Percentiles rank a stretch among this genome's conserved stretches.
Conservation (phyloP, 2,329 filamentous ascomycete species). For the Bipolaris bicolor region DNA sequence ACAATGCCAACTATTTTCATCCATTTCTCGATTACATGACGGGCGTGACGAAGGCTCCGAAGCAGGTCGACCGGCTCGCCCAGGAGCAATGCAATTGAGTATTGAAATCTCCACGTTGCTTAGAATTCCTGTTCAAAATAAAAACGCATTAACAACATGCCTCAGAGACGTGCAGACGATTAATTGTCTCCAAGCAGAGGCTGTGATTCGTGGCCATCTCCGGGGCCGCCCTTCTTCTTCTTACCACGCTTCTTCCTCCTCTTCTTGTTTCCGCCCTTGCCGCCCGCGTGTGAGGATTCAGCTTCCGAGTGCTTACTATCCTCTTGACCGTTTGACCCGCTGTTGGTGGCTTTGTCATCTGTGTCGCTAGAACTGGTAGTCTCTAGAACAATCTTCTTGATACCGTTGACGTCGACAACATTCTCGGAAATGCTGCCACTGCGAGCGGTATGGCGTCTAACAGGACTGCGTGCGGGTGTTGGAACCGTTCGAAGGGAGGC, state of each 20-base stretch:
- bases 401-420: slow-evolving; percentile 73
- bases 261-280: slow-evolving; percentile 38
- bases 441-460: slow-evolving; percentile 60
- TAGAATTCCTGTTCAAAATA: slow-evolving; percentile 4
- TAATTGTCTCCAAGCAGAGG: slow-evolving; percentile 35
- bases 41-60: slow-evolving; percentile 2
- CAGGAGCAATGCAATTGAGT: slow-evolving; percentile 1
- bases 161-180: not conserved
- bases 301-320: slow-evolving; percentile 31
- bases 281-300: slow-evolving; percentile 28
- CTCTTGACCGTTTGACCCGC: slow-evolving; percentile 30
- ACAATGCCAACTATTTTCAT: slow-evolving; percentile 7
- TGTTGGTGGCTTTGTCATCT: slow-evolving; percentile 30
- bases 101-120: slow-evolving; percentile 5
- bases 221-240: slow-evolving; percentile 43
- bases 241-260: slow-evolving; percentile 48
- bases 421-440: slow-evolving; percentile 82
- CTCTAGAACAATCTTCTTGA: slow-evolving; percentile 77
- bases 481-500: slow-evolving; percentile 38
- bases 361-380: slow-evolving; percentile 64
- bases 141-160: slow-evolving; percentile 4
- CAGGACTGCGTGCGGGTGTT: slow-evolving; percentile 32
- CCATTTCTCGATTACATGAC: not conserved
- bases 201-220: slow-evolving; percentile 38
- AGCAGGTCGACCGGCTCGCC: slow-evolving; percentile 3